Conservation (phyloP, 371 early-diverging fungal species). For the Funneliformis caledonium region DNA sequence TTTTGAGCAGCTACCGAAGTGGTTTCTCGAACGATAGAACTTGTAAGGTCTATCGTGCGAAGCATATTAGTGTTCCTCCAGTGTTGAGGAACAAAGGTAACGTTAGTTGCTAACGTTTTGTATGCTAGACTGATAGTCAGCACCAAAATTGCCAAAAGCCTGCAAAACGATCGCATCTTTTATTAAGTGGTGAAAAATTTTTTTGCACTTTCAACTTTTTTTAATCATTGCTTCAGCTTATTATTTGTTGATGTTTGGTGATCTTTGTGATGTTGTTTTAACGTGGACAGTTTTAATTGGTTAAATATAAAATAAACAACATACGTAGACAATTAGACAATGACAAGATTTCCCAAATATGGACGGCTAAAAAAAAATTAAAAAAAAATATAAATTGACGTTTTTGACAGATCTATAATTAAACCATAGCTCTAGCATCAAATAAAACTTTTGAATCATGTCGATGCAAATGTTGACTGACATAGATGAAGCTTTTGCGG, state of each 20-base stretch:
- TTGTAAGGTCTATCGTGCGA: conserved; percentile 68
- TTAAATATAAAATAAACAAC: too few species aligned
- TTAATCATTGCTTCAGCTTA: background rate
- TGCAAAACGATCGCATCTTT: background rate
- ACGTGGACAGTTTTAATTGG: too few species aligned
- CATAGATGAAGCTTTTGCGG: too few species aligned
- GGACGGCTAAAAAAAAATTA: too few species aligned
- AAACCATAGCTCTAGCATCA: too few species aligned
- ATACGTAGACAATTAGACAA: too few species aligned
- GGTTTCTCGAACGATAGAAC: conserved; percentile 64
- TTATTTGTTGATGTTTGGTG: background rate
- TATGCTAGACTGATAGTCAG: background rate
- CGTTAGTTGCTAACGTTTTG: background rate
- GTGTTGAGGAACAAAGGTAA: conserved; percentile 46
- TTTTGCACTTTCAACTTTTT: background rate
- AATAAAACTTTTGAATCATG: too few species aligned
- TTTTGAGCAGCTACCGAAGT: conserved; percentile 64
- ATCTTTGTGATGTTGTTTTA: too few species aligned
- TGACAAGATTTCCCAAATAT: too few species aligned
- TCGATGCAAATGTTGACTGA: too few species aligned
- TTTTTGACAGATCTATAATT: too few species aligned
- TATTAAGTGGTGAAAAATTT: background rate
- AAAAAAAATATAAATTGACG: too few species aligned
- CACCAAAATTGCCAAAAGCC: background rate
- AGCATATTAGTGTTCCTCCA: conserved; percentile 65